phyloP scores from a whole-genome alignment of 2,329 filamentous ascomycete species.

The Colletotrichum sp. region DNA sequence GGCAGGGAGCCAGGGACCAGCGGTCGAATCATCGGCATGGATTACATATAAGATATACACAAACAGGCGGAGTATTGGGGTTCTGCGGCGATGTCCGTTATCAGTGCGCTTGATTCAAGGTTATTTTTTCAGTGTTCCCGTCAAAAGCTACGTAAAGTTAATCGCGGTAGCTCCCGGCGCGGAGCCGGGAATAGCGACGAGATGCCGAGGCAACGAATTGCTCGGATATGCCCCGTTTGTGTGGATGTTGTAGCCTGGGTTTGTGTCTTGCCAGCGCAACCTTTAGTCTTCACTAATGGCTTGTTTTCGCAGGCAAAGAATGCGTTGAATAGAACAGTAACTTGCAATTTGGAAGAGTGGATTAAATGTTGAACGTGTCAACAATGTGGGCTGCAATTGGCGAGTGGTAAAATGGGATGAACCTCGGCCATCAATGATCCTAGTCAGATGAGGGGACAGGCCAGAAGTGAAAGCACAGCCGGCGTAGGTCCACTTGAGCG shows the following conservation, averaged over 20 bases:
- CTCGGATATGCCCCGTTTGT: not conserved
- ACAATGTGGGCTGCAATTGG: not conserved
- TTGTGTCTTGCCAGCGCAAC: accelerated
- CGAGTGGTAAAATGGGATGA: not conserved
- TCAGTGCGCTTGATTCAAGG: not conserved
- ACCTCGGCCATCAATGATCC: not conserved
- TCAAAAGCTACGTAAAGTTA: not conserved
- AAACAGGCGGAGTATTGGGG: not conserved
- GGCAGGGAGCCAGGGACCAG: not conserved
- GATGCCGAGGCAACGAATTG: not conserved
- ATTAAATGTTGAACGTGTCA: not conserved
- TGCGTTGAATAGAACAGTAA: not conserved
- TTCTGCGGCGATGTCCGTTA: not conserved
- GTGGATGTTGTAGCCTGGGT: accelerated
- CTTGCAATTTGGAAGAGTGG: not conserved
- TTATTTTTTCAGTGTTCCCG: not conserved
- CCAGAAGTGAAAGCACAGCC: not conserved
- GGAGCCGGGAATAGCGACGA: not conserved
- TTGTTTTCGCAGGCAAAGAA: not conserved
- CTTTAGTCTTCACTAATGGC: accelerated
- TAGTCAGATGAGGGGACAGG: not conserved
- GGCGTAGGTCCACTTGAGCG: not conserved
- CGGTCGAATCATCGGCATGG: not conserved
- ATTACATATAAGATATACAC: not conserved
- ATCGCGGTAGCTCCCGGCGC: not conserved